phyloP scores from a whole-genome alignment of 768 basidiomycete species.

The Strobilomyces dryophilus region DNA sequence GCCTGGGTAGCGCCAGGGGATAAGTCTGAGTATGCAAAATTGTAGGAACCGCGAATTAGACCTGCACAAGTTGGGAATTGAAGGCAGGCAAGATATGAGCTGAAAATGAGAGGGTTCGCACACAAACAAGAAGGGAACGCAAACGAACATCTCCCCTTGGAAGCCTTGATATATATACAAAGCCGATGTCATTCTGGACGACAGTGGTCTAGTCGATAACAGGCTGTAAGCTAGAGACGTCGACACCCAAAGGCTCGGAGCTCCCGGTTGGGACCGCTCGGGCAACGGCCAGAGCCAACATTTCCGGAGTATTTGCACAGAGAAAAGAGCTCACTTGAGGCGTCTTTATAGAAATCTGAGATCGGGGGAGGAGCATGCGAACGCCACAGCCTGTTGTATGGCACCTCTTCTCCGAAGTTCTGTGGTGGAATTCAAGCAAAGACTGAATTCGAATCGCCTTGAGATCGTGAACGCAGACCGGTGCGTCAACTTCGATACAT shows the following conservation, averaged over 20 bases:
- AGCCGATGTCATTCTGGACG: slow-evolving; percentile 46
- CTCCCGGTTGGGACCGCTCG: slow-evolving; percentile 23
- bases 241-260: slow-evolving; percentile 46
- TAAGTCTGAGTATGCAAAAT: slow-evolving; percentile 52
- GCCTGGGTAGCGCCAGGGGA: slow-evolving; percentile 58
- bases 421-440: not conserved
- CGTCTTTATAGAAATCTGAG: not conserved
- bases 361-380: no score
- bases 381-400: not conserved
- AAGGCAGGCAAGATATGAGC: slow-evolving; percentile 29
- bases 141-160: slow-evolving; percentile 49
- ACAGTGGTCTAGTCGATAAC: slow-evolving; percentile 50
- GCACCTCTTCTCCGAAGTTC: no score
- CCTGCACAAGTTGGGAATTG: slow-evolving; percentile 46
- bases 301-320: not conserved
- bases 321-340: not conserved
- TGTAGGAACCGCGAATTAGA: slow-evolving; percentile 57
- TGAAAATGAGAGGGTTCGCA: not conserved
- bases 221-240: slow-evolving; percentile 50
- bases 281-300: slow-evolving; percentile 10
- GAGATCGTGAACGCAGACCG: not conserved
- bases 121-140: not conserved
- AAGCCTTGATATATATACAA: slow-evolving; percentile 67
- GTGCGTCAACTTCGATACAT: not conserved
- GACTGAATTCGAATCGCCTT: not conserved